These are phyloP conservation scores for Spergularia azorica DNA, from an alignment of 179 eudicot genomes.

Conservation along the genomic window DNA sequence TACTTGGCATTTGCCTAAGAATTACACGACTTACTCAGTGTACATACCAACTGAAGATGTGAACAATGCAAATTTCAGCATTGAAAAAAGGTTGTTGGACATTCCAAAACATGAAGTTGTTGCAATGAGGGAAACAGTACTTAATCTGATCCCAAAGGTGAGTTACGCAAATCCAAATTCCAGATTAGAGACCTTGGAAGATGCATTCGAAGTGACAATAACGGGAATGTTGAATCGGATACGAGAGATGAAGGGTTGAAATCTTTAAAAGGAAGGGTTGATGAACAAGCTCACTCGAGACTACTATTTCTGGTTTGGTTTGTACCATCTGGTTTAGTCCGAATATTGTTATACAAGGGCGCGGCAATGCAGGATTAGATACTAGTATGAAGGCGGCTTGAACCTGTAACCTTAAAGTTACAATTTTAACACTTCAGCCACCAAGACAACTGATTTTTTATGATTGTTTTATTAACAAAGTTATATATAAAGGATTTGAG, in stretches of 20 bases:
- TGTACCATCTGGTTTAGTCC: too few species aligned
- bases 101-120: conserved; percentile 28
- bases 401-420: too few species aligned
- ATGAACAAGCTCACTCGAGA: too few species aligned
- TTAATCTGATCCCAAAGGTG: conserved; percentile 38
- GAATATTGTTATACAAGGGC: too few species aligned
- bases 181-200: conserved; percentile 16
- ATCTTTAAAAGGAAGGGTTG: too few species aligned
- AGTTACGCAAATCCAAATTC: conserved; percentile 33
- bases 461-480: too few species aligned
- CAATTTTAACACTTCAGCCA: too few species aligned
- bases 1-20: conserved; percentile 33
- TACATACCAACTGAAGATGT: conserved; percentile 27
- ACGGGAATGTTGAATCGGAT: conserved; percentile 19
- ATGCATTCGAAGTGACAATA: conserved; percentile 32
- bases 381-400: too few species aligned
- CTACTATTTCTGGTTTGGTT: too few species aligned
- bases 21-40: conserved; percentile 30
- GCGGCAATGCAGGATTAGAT: too few species aligned
- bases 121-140: conserved; percentile 46
- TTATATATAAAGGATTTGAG: too few species aligned
- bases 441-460: too few species aligned
- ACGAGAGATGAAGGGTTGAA: not conserved
- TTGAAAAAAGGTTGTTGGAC: conserved; percentile 26
- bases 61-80: conserved; percentile 16